These are phyloP conservation scores for Euptelea pleiosperma DNA, from an alignment of 164 flowering plant genomes.

Conservation along the genomic window DNA sequence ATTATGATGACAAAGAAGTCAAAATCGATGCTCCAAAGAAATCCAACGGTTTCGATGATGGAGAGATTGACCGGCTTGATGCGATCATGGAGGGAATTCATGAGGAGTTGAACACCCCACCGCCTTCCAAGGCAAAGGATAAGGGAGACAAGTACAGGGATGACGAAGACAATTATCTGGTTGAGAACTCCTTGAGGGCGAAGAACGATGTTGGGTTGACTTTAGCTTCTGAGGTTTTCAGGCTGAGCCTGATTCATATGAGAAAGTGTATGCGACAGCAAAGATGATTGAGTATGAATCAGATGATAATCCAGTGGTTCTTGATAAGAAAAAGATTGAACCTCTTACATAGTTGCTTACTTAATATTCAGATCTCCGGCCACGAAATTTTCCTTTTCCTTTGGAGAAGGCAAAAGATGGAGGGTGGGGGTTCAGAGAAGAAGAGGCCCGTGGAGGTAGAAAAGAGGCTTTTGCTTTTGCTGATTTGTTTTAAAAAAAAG, in stretches of 20 bases:
- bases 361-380: no score
- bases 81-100: constrained; percentile 97
- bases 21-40: constrained; percentile 14
- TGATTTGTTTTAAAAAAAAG: no score
- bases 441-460: no score
- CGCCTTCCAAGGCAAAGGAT: constrained; percentile 50
- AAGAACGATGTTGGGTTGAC: constrained; percentile 90
- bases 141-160: constrained; percentile 62
- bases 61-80: constrained; percentile 84
- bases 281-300: constrained; percentile 95
- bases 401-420: no score
- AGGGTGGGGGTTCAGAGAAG: no score
- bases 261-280: constrained; percentile 97
- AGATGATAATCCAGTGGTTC: constrained; percentile 81
- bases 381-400: no score
- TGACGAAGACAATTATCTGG: constrained; percentile 85
- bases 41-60: constrained; percentile 29
- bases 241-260: constrained; percentile 93
- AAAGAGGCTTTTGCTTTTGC: no score
- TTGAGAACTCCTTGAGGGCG: constrained; percentile 84
- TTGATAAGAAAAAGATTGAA: constrained; percentile 87
- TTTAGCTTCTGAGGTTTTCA: constrained; percentile 82
- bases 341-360: no score
- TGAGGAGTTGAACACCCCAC: constrained; percentile 75
- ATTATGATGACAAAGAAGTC: constrained; percentile 48